phyloP scores from a whole-genome alignment of 768 basidiomycete genomes.

The Pluteus cervinus region DNA sequence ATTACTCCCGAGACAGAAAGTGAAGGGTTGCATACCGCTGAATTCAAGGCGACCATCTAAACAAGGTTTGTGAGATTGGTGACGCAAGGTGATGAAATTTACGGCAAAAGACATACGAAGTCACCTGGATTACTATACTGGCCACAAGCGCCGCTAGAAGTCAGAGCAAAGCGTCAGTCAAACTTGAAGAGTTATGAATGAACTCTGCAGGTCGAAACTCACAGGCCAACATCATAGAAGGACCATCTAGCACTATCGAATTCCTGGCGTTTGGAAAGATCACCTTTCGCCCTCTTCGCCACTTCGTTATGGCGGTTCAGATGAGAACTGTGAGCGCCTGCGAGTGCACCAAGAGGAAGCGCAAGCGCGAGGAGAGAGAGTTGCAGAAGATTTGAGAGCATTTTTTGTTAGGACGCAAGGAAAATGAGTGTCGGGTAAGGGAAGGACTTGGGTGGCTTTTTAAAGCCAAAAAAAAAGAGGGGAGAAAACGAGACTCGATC shows the following conservation, averaged over 20 bases:
- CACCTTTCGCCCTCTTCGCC: conserved; percentile 38
- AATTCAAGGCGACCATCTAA: conserved; percentile 52
- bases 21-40: conserved; percentile 21
- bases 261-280: conserved; percentile 35
- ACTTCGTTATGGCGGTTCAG: conserved; percentile 42
- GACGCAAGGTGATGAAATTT: background rate
- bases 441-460: conserved; percentile 5
- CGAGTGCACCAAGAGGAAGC: conserved; percentile 30
- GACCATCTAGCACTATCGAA: conserved; percentile 37
- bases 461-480: conserved; percentile 10
- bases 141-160: conserved; percentile 54
- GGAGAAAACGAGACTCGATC: no score
- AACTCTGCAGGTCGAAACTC: conserved; percentile 9
- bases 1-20: conserved; percentile 7
- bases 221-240: conserved; percentile 54
- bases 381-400: conserved; percentile 18
- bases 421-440: conserved; percentile 9
- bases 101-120: conserved; percentile 30
- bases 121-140: conserved; percentile 28
- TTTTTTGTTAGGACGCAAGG: conserved; percentile 9
- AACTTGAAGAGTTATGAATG: conserved; percentile 1
- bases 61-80: background rate
- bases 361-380: conserved; percentile 24
- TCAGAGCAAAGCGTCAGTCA: conserved; percentile 4
- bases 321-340: conserved; percentile 22